These are phyloP conservation scores for Neurospora discreta DNA, from an alignment of 495 filamentous ascomycete species.

Conservation along the genomic window DNA sequence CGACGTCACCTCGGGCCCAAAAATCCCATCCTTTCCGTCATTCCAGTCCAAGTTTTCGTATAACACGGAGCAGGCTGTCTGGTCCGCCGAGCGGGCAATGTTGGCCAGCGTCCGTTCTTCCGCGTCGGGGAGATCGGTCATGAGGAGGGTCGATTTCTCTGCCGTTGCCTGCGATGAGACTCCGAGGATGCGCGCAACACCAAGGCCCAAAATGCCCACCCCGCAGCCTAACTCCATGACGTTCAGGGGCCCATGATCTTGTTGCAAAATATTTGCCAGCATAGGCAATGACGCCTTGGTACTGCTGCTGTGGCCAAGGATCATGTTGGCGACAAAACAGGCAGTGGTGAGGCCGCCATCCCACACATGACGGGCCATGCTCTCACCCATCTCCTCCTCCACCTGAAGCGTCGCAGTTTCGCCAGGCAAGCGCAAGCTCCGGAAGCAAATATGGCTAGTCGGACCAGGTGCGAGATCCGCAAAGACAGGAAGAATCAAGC, in stretches of 20 bases:
- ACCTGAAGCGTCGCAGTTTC: conserved; percentile 33
- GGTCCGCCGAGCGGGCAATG: conserved; percentile 20
- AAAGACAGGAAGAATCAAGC: conserved; percentile 28
- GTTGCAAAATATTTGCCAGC: conserved; percentile 6
- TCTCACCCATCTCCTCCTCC: conserved; percentile 89
- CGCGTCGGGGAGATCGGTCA: conserved; percentile 79
- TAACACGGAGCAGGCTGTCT: conserved; percentile 2
- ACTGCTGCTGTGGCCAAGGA: conserved; percentile 1
- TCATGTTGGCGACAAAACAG: conserved; percentile 25
- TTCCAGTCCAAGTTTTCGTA: conserved; percentile 72
- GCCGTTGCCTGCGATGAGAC: conserved; percentile 16
- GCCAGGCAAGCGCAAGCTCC: conserved; percentile 21
- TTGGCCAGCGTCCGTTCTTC: conserved; percentile 38
- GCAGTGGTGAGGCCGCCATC: conserved; percentile 40
- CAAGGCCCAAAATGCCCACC: conserved; percentile 75
- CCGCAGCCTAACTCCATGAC: conserved; percentile 75
- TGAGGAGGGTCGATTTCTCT: conserved; percentile 33
- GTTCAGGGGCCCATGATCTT: conserved; percentile 23
- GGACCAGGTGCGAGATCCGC: conserved; percentile 17
- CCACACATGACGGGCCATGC: conserved; percentile 93
- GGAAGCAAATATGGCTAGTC: conserved; percentile 19
- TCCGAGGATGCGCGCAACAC: conserved; percentile 48
- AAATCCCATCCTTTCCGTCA: conserved; percentile 24
- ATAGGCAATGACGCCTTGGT: conserved; percentile 1
- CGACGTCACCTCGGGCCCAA: conserved; percentile 25